Conservation (phyloP, 306 rosid species). For the Corylus avellana region DNA sequence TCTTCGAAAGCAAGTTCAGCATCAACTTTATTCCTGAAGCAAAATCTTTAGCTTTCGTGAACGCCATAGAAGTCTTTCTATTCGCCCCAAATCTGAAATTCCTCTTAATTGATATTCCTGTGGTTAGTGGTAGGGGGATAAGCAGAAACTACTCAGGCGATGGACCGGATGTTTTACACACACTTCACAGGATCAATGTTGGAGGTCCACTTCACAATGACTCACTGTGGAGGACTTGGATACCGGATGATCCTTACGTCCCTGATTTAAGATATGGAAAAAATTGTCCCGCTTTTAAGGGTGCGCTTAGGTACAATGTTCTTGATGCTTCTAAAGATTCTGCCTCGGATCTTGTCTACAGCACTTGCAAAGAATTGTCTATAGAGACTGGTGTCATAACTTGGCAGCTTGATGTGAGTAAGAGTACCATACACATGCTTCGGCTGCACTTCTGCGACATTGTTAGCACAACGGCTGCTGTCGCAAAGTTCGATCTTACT, state of each 20-base stretch:
- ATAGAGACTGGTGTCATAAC: background rate
- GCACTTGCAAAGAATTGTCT: slow-evolving; percentile 4
- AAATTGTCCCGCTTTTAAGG: rapidly evolving
- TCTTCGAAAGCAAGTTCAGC: background rate
- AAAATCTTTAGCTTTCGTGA: slow-evolving; percentile 42
- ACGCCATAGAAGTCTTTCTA: slow-evolving; percentile 51
- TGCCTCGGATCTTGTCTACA: slow-evolving; percentile 38
- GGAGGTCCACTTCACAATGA: slow-evolving; percentile 27
- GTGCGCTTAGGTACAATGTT: rapidly evolving
- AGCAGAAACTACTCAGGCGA: background rate
- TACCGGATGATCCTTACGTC: background rate
- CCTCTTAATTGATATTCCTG: too few relatives aligned
- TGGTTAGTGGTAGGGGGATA: too few relatives aligned
- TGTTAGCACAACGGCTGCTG: rapidly evolving
- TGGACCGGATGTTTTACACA: background rate
- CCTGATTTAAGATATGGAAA: background rate
- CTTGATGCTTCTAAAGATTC: background rate
- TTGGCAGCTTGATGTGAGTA: slow-evolving; percentile 40
- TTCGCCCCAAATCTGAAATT: slow-evolving; percentile 9
- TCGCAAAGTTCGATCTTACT: too few relatives aligned
- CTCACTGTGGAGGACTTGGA: background rate
- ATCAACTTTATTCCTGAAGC: slow-evolving; percentile 29
- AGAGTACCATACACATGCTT: slow-evolving; percentile 23
- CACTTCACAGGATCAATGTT: slow-evolving; percentile 36
- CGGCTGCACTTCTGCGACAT: slow-evolving; percentile 46